These are phyloP conservation scores for Irpex lacteus DNA, from an alignment of 1,284 basidiomycete species.

Conservation along the genomic window DNA sequence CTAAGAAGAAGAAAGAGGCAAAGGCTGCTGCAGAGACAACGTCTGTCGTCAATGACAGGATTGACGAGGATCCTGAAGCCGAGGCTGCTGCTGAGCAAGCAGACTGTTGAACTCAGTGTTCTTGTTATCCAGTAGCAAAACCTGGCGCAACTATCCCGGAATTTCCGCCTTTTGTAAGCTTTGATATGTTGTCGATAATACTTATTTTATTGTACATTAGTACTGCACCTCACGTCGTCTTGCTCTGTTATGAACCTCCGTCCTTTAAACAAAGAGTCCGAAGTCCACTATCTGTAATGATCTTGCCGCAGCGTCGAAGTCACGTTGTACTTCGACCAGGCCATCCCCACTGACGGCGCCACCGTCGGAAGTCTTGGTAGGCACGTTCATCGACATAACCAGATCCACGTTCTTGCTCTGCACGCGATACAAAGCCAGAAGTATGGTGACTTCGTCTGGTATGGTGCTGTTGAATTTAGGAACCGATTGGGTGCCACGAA, in stretches of 20 bases:
- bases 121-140: background rate
- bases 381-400: slow-evolving; percentile 81
- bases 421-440: slow-evolving; percentile 81
- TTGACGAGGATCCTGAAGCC: slow-evolving; percentile 77
- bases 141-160: background rate
- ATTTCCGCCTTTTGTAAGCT: background rate
- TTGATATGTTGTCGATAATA: slow-evolving; percentile 1
- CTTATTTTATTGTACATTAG: slow-evolving; percentile 7
- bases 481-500: slow-evolving; percentile 70
- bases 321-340: slow-evolving; percentile 37
- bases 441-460: slow-evolving; percentile 71
- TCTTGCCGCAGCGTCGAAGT: slow-evolving; percentile 57
- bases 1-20: slow-evolving; percentile 82
- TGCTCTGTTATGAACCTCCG: too few relatives aligned
- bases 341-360: slow-evolving; percentile 39
- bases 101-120: background rate
- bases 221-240: background rate
- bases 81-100: slow-evolving; percentile 56
- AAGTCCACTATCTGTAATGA: slow-evolving; percentile 74
- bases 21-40: slow-evolving; percentile 57
- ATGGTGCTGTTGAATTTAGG: slow-evolving; percentile 70
- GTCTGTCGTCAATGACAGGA: slow-evolving; percentile 54
- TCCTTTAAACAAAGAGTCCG: slow-evolving; percentile 63
- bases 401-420: slow-evolving; percentile 69
- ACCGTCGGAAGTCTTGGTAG: slow-evolving; percentile 45